Evolutionary conservation across 306 rosid species (phyloP).

Genomic region (Geum urbanum): DNA sequence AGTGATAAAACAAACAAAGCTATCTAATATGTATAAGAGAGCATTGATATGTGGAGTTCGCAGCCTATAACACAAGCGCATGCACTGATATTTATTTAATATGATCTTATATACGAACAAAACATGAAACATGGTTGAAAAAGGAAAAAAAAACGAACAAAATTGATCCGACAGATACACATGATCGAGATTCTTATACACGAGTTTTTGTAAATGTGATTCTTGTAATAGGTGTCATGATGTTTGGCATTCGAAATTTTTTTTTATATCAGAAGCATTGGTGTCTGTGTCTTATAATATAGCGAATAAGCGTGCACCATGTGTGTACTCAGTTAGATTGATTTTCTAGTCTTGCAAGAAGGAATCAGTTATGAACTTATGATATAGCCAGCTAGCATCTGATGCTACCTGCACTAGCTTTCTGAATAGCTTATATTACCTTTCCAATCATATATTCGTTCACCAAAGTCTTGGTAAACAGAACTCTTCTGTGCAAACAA

Average conservation of each 20-base stretch:
- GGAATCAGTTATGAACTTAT: not conserved
- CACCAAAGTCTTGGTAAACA: not conserved
- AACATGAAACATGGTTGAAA: not conserved
- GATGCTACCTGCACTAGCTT: constrained; percentile 17
- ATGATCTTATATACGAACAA: not conserved
- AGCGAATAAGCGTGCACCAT: not conserved
- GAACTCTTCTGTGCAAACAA: not conserved
- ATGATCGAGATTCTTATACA: not conserved
- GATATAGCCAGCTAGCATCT: constrained; percentile 7
- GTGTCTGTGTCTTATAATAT: not conserved
- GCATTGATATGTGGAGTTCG: not conserved
- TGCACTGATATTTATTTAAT: not conserved
- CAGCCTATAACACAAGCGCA: not conserved
- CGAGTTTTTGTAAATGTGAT: not conserved
- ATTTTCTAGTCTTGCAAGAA: not conserved
- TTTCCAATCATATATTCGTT: not conserved
- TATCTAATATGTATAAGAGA: not conserved
- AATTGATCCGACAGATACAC: not conserved
- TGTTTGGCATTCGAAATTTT: not conserved
- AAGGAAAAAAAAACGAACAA: not conserved
- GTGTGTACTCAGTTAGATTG: too few relatives aligned
- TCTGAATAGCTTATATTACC: not conserved
- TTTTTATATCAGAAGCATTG: not conserved
- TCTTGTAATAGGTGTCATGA: not conserved
- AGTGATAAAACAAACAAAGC: not conserved